Percentiles rank a stretch among this genome's conserved stretches.
phyloP scores from a whole-genome alignment of 306 rosid genomes.

The Spatholobus suberectus region DNA sequence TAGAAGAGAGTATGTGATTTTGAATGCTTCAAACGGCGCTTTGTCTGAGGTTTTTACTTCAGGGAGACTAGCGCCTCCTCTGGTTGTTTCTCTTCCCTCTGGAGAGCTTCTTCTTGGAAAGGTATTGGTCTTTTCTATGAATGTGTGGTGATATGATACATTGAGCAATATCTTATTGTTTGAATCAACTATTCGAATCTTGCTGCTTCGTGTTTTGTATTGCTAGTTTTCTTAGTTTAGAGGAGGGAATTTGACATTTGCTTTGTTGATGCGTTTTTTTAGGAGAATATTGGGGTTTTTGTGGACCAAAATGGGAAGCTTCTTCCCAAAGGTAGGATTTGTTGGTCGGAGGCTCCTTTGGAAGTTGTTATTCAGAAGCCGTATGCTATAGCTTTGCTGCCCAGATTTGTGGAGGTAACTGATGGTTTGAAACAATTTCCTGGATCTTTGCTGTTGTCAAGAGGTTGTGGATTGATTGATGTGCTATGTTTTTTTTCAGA shows the following conservation, averaged over 20 bases:
- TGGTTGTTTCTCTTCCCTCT: slow-evolving; percentile 87
- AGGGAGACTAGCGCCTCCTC: slow-evolving; percentile 91
- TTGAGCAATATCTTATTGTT: background rate
- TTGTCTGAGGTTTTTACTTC: slow-evolving; percentile 90
- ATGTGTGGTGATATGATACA: background rate
- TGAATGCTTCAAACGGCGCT: slow-evolving; percentile 79
- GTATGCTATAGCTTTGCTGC: slow-evolving; percentile 81
- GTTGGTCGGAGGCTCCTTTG: slow-evolving; percentile 97
- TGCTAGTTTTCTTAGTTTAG: slow-evolving; percentile 20
- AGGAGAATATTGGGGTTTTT: slow-evolving; percentile 98
- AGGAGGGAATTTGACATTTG: slow-evolving; percentile 13
- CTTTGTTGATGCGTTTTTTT: slow-evolving; percentile 34
- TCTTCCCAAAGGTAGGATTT: slow-evolving; percentile 87
- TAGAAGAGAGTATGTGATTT: slow-evolving; percentile 81
- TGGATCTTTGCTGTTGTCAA: slow-evolving; percentile 4
- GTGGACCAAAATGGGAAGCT: slow-evolving; percentile 99
- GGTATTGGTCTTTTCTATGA: slow-evolving; percentile 54
- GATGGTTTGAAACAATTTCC: background rate
- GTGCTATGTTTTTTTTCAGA: slow-evolving; percentile 56
- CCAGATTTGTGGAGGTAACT: slow-evolving; percentile 92
- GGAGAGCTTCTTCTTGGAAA: slow-evolving; percentile 99
- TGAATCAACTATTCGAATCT: background rate
- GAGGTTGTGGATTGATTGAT: slow-evolving; percentile 31
- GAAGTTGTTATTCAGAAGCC: slow-evolving; percentile 86
- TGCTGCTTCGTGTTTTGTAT: background rate